Evolutionary conservation across 352 stramenopile species (phyloP), one percentile per base, ranked within the genome.

Genomic region (Phytophthora lateralis): DNA sequence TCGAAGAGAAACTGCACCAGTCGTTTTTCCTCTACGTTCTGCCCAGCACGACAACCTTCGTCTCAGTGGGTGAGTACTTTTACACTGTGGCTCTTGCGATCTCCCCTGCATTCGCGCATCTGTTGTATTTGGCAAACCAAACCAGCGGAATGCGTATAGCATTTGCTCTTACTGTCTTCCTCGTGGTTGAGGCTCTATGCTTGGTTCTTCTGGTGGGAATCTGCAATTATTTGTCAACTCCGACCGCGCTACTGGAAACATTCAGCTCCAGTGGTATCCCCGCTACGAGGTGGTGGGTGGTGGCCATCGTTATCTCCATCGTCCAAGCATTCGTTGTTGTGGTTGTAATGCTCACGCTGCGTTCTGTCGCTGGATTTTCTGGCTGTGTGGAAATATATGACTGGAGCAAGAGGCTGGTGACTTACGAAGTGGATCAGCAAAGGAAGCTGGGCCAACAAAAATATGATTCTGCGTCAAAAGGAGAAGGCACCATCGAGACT

Each of bases 21-120:
- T 96, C 87, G 34, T 96, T 93, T 48, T 96, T 91, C 67, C 64
- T 96, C 8, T 96, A 96, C 46, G 71, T 96, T 27, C 71, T 96
- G 2, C 84, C 84, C 6, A 91, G 70, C 48, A 76, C 82, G 17
- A 66, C 59, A 9, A 78, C 85, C 2, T 96, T 96, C 57, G 82
- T 96, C 10, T 96, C 88, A 0, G 82, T 96, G 39, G 88, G 88
- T 10, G 88, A 96, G 63, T 96, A 96, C 60, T 89, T 88, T 56
- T 94, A 95, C 58, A 65, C 73, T 1, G 74, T 96, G 27, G 74
- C 82, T n/a, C 66, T 96, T 3, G 73, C 76, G 0, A 69, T 95
- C 4, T 82, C 78, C 5, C 88, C 88, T 2, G 78, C 87, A 3
- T 80, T 95, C 29, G 77, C 76, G 4, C 78, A 91, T 41, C 44